Percentiles rank a stretch among this genome's conserved stretches.
Evolutionary conservation across 352 stramenopile species (phyloP).

Genomic region (Globisporangium nagaii): DNA sequence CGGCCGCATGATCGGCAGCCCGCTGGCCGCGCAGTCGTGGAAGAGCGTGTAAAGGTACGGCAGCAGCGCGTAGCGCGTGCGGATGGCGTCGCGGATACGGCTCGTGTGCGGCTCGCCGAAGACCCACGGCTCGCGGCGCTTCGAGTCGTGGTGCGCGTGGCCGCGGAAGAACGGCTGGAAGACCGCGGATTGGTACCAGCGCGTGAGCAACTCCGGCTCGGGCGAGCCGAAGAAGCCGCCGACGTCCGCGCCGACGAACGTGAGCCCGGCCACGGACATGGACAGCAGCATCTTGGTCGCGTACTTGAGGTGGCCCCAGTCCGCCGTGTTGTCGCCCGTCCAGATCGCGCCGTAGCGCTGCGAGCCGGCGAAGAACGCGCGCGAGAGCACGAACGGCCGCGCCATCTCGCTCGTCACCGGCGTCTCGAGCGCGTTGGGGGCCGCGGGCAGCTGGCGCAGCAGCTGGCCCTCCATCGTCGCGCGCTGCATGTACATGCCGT

Average conservation of each 20-base stretch:
- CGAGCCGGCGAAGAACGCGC: conserved; percentile 97
- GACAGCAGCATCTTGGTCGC: conserved; percentile 96
- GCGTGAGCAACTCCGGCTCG: conserved; percentile 94
- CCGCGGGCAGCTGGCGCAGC: conserved; percentile 52
- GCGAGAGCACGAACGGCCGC: conserved; percentile 97
- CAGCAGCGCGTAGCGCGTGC: conserved; percentile 94
- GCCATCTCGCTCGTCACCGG: conserved; percentile 52
- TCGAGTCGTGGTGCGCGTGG: conserved; percentile 99
- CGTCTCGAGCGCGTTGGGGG: conserved; percentile 26
- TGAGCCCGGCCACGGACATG: conserved; percentile 93
- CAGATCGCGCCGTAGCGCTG: conserved; percentile 97
- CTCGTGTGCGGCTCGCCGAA: conserved; percentile 94
- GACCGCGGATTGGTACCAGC: conserved; percentile 94
- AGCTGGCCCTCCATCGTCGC: conserved; percentile 93
- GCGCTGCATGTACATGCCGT: conserved; percentile 97
- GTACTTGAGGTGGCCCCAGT: conserved; percentile 96
- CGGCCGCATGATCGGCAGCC: conserved; percentile 89
- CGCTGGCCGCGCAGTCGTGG: conserved; percentile 39
- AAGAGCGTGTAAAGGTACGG: conserved; percentile 95
- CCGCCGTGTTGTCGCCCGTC: conserved; percentile 97
- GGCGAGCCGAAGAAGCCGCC: conserved; percentile 99
- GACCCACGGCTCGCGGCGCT: conserved; percentile 96
- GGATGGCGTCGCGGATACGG: conserved; percentile 87
- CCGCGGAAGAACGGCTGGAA: conserved; percentile 99
- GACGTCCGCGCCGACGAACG: conserved; percentile 97